Evolutionary conservation across 805 yeast genomes (phyloP), one percentile per base, ranked within the genome.

Genomic region (Ogataea philodendri): DNA sequence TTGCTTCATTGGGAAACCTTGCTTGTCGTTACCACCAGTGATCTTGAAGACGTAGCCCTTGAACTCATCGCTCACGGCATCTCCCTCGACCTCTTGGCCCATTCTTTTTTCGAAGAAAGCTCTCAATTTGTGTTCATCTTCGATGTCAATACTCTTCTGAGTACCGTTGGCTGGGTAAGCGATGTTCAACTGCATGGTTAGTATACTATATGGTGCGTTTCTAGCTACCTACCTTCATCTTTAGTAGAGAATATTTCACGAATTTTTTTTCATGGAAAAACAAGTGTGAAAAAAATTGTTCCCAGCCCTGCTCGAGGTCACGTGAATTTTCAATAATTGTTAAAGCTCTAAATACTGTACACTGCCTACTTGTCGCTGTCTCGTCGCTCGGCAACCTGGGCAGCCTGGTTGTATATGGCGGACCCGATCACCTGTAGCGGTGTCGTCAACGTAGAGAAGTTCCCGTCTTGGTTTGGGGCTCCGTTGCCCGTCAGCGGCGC

Each of bases 1-100:
- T 77, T 94, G 98, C 76, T 89, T 93, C 98, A 94, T 93, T 76
- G 98, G 97, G 96, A 93, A 93, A 78, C 98, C 98, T 80, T 93
- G 98, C 78, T 93, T 93, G 79, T 93, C 98, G 84, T 93, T 93
- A 83, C 98, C 98, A 69, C 98, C 98, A 62, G 97, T 74, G 72
- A 93, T 89, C 80, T 84, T 94, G 85, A 93, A 89, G 67, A 87
- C 72, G 88, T 93, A 93, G 66, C 98, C 98, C 75, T 88, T 90
- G 90, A 90, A 87, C 77, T 94, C 98, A 65, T 93, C 97, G 66
- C 95, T 95, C 62, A 93, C 84, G 53, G 87, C 72, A 72, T 93
- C 98, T 74, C 97, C 98, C 67, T 88, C 96, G 67, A 93, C 95
- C 76, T 93, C 98, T 76, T 88, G 97, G 66, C 98, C 98, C 82